Evolutionary conservation across 371 early-diverging fungal genomes (phyloP).

Genomic region (Mucor mucedo): DNA sequence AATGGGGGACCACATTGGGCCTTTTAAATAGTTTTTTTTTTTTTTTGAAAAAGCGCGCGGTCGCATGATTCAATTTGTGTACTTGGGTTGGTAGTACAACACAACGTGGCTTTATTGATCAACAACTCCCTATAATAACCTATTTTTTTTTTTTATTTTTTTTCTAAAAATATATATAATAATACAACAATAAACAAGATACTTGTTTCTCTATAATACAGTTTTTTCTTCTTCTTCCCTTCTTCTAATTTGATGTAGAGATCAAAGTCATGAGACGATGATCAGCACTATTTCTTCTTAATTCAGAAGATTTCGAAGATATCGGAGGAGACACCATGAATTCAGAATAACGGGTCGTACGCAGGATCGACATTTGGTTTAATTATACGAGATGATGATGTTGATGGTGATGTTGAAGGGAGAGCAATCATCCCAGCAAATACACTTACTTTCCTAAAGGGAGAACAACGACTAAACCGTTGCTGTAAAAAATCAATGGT

Average conservation of each 20-base stretch:
- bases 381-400: background rate
- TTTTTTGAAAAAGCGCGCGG: background rate
- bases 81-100: constrained; percentile 1
- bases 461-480: background rate
- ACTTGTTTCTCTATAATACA: no score
- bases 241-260: background rate
- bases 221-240: background rate
- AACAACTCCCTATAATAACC: constrained; percentile 14
- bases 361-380: constrained; percentile 19
- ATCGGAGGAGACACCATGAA: background rate
- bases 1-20: background rate
- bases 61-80: constrained; percentile 3
- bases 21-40: background rate
- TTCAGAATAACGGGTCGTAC: constrained; percentile 22
- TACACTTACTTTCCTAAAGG: constrained; percentile 45
- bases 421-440: constrained; percentile 54
- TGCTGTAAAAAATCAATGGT: background rate
- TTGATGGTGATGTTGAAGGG: constrained; percentile 16
- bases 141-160: background rate
- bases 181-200: no score
- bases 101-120: constrained; percentile 10
- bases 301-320: constrained; percentile 4
- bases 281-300: constrained; percentile 23
- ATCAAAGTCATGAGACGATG: background rate
- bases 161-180: constrained; percentile 5